phyloP scores from a whole-genome alignment of 2,329 filamentous ascomycete species.

The Penicillium sp. region DNA sequence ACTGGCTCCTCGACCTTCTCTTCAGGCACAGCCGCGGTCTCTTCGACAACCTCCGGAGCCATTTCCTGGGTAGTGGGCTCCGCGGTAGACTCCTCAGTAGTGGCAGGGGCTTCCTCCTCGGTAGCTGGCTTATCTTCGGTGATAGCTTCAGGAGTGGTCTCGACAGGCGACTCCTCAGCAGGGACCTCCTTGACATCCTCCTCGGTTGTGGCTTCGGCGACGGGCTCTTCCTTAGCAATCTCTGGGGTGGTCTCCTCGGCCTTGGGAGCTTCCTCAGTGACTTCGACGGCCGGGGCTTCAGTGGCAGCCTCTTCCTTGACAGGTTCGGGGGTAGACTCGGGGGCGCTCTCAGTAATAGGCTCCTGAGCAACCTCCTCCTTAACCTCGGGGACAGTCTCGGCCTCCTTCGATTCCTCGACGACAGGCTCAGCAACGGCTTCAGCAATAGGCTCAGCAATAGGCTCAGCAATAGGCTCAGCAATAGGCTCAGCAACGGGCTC shows the following conservation, averaged over 20 bases:
- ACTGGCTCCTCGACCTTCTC: neutral
- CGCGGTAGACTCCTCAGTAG: slow-evolving; percentile 1
- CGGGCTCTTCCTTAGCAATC: slow-evolving; percentile 1
- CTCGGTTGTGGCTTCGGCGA: neutral
- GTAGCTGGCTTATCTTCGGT: slow-evolving; percentile 11
- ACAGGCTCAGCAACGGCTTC: neutral
- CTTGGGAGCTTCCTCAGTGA: neutral
- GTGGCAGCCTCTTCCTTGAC: slow-evolving; percentile 1
- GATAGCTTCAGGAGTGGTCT: slow-evolving; percentile 4
- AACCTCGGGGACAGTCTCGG: slow-evolving; percentile 42
- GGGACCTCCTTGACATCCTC: slow-evolving; percentile 38
- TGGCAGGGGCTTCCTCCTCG: slow-evolving; percentile 1
- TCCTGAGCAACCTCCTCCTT: slow-evolving; percentile 2
- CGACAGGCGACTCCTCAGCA: slow-evolving; percentile 3
- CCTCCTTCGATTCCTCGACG: slow-evolving; percentile 42
- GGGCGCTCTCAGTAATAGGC: slow-evolving; percentile 7
- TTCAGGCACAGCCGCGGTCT: neutral
- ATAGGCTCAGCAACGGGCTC: neutral
- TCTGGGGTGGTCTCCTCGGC: neutral
- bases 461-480: slow-evolving; percentile 7
- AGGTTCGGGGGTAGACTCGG: slow-evolving; percentile 8
- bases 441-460: neutral
- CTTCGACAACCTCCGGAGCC: neutral
- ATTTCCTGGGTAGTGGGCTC: neutral
- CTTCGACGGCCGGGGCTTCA: neutral